These are phyloP conservation scores for Linderina pennispora DNA, from an alignment of 192 early-diverging fungal species.

Conservation along the genomic window DNA sequence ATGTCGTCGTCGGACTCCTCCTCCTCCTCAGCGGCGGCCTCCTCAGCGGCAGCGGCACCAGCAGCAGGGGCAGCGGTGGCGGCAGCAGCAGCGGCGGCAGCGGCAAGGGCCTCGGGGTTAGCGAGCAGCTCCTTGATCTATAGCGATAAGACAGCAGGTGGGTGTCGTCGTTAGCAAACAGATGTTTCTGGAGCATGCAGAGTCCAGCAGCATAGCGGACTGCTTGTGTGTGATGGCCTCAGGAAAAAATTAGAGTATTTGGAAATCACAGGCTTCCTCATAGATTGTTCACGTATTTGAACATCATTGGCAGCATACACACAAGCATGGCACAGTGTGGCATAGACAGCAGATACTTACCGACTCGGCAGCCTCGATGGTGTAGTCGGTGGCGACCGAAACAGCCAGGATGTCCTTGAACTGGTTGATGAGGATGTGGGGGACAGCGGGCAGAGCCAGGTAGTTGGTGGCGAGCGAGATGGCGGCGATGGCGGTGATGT, in stretches of 20 bases:
- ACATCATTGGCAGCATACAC: slow-evolving; percentile 27
- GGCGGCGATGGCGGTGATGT: slow-evolving; percentile 66
- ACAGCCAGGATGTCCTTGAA: slow-evolving; percentile 96
- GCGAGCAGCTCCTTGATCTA: slow-evolving; percentile 93
- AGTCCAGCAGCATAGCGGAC: no score
- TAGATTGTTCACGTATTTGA: slow-evolving; percentile 44
- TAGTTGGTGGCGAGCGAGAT: slow-evolving; percentile 79
- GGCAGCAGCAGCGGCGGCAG: slow-evolving; percentile 49
- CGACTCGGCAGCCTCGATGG: slow-evolving; percentile 79
- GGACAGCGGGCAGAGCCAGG: slow-evolving; percentile 80
- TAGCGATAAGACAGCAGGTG: background rate
- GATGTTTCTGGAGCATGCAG: no score
- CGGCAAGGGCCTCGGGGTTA: slow-evolving; percentile 66
- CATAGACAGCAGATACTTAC: slow-evolving; percentile 50
- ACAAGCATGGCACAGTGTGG: slow-evolving; percentile 4
- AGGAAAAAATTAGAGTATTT: slow-evolving; percentile 73
- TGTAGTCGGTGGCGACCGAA: slow-evolving; percentile 86
- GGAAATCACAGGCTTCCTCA: slow-evolving; percentile 34
- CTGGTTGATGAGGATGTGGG: slow-evolving; percentile 93
- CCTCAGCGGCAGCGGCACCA: slow-evolving; percentile 72
- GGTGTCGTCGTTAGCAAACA: no score
- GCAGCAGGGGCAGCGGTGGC: slow-evolving; percentile 51
- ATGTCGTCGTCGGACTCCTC: slow-evolving; percentile 85
- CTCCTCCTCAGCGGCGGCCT: slow-evolving; percentile 54
- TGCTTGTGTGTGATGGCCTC: slow-evolving; percentile 46